A percentile compares a stretch with the other conserved stretches of the same genome.
Conservation (phyloP, 1,284 basidiomycete genomes). For the Cutaneotrichosporon sp. region DNA sequence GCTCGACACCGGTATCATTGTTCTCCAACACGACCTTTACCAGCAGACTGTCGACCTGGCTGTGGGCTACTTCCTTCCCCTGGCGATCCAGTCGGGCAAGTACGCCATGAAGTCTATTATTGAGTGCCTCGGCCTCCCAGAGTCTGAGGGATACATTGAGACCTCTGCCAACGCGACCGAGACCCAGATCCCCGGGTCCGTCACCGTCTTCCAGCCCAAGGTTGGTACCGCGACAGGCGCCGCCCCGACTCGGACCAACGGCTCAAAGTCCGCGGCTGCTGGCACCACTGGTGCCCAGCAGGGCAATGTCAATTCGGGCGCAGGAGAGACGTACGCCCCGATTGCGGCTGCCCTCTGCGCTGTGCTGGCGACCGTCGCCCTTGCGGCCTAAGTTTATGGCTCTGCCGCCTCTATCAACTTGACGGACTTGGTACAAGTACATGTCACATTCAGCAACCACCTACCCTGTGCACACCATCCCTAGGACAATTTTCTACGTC, state of each 20-base stretch:
- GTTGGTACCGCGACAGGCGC: conserved; percentile 33
- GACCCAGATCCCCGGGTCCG: conserved; percentile 25
- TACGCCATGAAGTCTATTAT: conserved; percentile 55
- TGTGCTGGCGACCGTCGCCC: conserved; percentile 1
- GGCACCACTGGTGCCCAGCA: not conserved
- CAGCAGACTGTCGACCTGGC: conserved; percentile 81
- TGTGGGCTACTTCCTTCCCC: conserved; percentile 74
- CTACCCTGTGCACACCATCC: too few species aligned
- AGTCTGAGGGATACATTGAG: conserved; percentile 48
- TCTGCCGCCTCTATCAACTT: too few species aligned
- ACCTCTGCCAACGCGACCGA: conserved; percentile 43
- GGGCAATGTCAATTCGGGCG: conserved; percentile 4
- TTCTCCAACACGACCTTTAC: conserved; percentile 81
- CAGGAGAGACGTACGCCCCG: not conserved
- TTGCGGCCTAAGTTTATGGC: not conserved
- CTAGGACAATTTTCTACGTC: too few species aligned
- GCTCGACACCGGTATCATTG: conserved; percentile 66
- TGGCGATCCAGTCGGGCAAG: conserved; percentile 58
- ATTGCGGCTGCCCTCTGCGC: not conserved
- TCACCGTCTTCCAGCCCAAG: conserved; percentile 28
- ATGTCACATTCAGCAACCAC: too few species aligned
- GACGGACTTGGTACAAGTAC: too few species aligned
- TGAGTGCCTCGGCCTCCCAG: conserved; percentile 56
- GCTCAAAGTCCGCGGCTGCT: not conserved
- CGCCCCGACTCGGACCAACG: conserved; percentile 16